Percentiles rank a stretch among this genome's conserved stretches.
These are phyloP conservation scores for Emmonsia crescens DNA, from an alignment of 2,329 filamentous ascomycete species.

Conservation along the genomic window DNA sequence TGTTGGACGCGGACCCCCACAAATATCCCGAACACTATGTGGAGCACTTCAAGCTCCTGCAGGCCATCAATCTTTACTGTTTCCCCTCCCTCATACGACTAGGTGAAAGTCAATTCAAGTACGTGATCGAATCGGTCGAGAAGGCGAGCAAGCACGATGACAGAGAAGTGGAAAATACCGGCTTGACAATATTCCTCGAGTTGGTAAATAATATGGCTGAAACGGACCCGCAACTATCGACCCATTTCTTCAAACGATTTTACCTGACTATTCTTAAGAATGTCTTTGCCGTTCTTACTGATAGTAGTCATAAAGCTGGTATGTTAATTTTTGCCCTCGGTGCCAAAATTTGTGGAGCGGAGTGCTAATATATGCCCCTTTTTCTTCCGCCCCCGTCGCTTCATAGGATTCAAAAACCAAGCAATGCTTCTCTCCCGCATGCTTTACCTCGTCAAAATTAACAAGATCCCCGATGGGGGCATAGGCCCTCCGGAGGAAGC, in stretches of 20 bases:
- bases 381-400: neutral
- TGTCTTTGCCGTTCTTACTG: constrained; percentile 95
- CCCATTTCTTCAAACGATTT: constrained; percentile 96
- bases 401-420: constrained; percentile 80
- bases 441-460: constrained; percentile 85
- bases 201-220: constrained; percentile 96
- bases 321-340: constrained; percentile 13
- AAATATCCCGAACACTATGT: constrained; percentile 97
- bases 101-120: constrained; percentile 95
- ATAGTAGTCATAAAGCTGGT: constrained; percentile 93
- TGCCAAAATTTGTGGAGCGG: neutral
- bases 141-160: constrained; percentile 99
- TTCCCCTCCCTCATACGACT: constrained; percentile 91
- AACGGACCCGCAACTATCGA: constrained; percentile 72
- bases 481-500: constrained; percentile 78
- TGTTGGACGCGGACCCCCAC: constrained; percentile 99
- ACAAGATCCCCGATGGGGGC: constrained; percentile 75
- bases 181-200: constrained; percentile 95
- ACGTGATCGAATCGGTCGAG: constrained; percentile 97
- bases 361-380: neutral
- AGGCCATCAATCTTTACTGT: constrained; percentile 93
- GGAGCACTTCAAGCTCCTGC: constrained; percentile 96
- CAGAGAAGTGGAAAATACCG: constrained; percentile 89
- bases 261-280: constrained; percentile 93
- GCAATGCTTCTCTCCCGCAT: constrained; percentile 86